Percentiles rank a stretch among this genome's conserved stretches.
Conservation (phyloP, 139 green algal species). For the Nannochloris sp. region DNA sequence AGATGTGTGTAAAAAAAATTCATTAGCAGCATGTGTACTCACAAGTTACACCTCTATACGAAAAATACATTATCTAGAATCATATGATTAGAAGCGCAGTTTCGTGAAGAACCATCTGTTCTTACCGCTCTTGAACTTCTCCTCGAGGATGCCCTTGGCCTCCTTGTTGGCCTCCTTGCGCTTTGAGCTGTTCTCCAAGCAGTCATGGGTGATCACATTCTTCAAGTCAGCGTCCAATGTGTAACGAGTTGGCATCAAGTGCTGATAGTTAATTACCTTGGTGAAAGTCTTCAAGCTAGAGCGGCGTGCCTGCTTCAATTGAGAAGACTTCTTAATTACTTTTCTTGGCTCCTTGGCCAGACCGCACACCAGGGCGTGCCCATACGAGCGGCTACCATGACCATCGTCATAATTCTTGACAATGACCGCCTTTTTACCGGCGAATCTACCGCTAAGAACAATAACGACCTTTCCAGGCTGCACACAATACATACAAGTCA, state of each 20-base stretch:
- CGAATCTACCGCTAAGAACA: constrained; percentile 64
- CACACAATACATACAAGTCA: constrained; percentile 1
- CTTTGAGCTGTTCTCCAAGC: constrained; percentile 81
- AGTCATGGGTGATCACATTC: constrained; percentile 70
- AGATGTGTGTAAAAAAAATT: background rate
- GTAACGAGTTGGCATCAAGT: constrained; percentile 99
- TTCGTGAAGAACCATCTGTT: constrained; percentile 99
- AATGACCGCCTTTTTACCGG: constrained; percentile 86
- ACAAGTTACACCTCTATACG: background rate
- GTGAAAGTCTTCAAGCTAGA: constrained; percentile 87
- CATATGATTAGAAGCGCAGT: constrained; percentile 75
- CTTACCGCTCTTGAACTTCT: constrained; percentile 99
- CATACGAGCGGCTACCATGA: constrained; percentile 70
- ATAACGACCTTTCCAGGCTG: constrained; percentile 79
- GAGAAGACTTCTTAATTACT: constrained; percentile 72
- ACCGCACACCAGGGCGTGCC: constrained; percentile 87
- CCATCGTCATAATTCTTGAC: constrained; percentile 98
- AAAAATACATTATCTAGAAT: background rate
- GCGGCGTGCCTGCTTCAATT: constrained; percentile 55
- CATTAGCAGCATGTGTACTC: too few relatives aligned
- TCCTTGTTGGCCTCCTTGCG: constrained; percentile 81
- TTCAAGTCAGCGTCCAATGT: constrained; percentile 95
- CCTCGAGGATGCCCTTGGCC: constrained; percentile 89
- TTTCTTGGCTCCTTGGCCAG: constrained; percentile 93
- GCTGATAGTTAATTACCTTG: constrained; percentile 99